A percentile compares a stretch with the other conserved stretches of the same genome.
phyloP scores from a whole-genome alignment of 2,329 filamentous ascomycete genomes.

The Cladophialophora bantiana region DNA sequence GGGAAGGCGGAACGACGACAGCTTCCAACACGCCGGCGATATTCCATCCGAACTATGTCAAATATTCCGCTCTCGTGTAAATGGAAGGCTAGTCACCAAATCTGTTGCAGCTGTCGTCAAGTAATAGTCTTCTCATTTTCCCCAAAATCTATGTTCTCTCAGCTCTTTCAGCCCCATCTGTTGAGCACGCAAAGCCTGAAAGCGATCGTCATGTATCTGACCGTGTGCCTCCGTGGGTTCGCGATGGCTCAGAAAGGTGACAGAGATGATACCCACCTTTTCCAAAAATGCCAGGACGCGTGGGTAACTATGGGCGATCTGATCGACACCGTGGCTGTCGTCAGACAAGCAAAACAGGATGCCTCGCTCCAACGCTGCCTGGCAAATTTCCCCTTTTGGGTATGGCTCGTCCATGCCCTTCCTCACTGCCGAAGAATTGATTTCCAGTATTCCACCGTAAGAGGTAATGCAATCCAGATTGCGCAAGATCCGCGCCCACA shows the following conservation, averaged over 20 bases:
- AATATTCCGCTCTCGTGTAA: neutral
- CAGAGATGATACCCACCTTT: slow-evolving; percentile 49
- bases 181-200: slow-evolving; percentile 20
- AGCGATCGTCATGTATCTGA: slow-evolving; percentile 18
- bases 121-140: neutral
- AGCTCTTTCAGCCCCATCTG: slow-evolving; percentile 24
- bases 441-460: slow-evolving; percentile 84
- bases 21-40: neutral
- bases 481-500: slow-evolving; percentile 76
- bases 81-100: neutral
- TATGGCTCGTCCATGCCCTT: slow-evolving; percentile 94
- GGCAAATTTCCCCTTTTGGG: slow-evolving; percentile 77
- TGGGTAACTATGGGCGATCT: slow-evolving; percentile 84
- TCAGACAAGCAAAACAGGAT: slow-evolving; percentile 91
- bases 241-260: slow-evolving; percentile 48
- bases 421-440: slow-evolving; percentile 84
- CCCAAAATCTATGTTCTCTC: slow-evolving; percentile 25
- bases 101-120: neutral
- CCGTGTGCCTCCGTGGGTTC: neutral
- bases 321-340: slow-evolving; percentile 87
- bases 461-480: slow-evolving; percentile 74
- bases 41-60: neutral
- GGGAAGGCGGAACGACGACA: neutral
- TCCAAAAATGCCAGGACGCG: slow-evolving; percentile 74
- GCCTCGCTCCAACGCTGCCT: slow-evolving; percentile 74